Conservation (phyloP, 2,329 filamentous ascomycete genomes). For the Tolypocladium pustulatum region DNA sequence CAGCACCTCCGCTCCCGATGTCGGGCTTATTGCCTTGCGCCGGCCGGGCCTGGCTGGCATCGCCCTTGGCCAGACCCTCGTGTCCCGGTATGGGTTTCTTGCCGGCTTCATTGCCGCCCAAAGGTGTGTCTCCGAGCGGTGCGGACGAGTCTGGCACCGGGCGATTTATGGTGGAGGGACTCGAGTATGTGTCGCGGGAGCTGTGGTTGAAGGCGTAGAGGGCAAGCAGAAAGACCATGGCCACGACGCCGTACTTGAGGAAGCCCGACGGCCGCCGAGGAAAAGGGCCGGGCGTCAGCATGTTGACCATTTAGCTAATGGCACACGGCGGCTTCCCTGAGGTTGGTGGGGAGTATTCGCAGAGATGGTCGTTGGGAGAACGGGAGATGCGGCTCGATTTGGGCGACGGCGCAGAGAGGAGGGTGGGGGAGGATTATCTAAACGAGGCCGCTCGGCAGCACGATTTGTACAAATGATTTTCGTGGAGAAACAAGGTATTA, state of each 20-base stretch:
- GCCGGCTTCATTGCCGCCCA: background rate
- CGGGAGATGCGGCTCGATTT: background rate
- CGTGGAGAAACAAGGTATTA: background rate
- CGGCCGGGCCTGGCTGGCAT: background rate
- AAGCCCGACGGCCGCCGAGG: slow-evolving; percentile 24
- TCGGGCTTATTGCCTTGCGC: background rate
- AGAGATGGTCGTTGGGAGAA: background rate
- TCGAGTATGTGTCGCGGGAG: slow-evolving; percentile 7
- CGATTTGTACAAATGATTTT: background rate
- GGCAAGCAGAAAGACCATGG: slow-evolving; percentile 21
- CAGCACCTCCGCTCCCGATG: background rate
- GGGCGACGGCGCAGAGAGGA: background rate
- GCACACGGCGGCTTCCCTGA: background rate
- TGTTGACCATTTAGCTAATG: slow-evolving; percentile 4
- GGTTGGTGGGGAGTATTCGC: background rate
- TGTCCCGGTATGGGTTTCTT: background rate
- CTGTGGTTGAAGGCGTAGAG: slow-evolving; percentile 17
- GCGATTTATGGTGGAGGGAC: background rate
- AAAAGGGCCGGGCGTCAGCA: slow-evolving; percentile 4
- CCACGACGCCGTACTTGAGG: slow-evolving; percentile 28
- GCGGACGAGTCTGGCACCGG: background rate
- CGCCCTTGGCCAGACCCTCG: background rate
- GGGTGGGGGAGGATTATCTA: background rate
- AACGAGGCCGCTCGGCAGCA: background rate
- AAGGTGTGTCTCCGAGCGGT: background rate